phyloP scores from a whole-genome alignment of 2,329 filamentous ascomycete genomes.

The Pezicula radicicola region DNA sequence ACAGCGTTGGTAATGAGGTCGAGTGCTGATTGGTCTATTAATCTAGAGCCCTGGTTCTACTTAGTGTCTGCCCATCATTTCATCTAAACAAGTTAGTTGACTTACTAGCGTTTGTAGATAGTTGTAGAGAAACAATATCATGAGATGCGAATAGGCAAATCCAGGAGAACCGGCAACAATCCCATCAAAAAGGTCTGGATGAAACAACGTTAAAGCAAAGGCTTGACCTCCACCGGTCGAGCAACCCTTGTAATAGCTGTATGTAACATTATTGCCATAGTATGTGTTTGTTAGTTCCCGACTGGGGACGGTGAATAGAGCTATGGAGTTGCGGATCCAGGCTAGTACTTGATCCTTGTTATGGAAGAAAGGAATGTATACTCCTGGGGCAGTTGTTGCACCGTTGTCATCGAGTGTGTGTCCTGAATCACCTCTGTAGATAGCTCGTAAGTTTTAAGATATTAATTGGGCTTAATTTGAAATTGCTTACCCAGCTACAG shows the following conservation, averaged over 20 bases:
- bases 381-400: background rate
- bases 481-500: conserved; percentile 14
- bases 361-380: conserved; percentile 1
- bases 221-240: conserved; percentile 37
- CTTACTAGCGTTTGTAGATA: conserved; percentile 13
- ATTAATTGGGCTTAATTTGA: background rate
- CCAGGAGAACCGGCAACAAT: conserved; percentile 36
- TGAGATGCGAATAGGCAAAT: conserved; percentile 10
- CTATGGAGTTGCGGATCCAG: conserved; percentile 5
- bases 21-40: conserved; percentile 22
- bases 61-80: background rate
- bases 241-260: conserved; percentile 34
- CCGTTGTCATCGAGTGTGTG: conserved; percentile 15
- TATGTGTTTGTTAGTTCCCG: conserved; percentile 25
- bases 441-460: background rate
- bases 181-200: conserved; percentile 36
- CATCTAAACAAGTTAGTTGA: conserved; percentile 27
- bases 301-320: conserved; percentile 7
- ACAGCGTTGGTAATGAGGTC: conserved; percentile 29
- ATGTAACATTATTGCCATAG: conserved; percentile 23
- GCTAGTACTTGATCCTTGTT: conserved; percentile 1
- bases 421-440: conserved; percentile 16
- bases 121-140: conserved; percentile 3
- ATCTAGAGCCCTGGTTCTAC: background rate
- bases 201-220: conserved; percentile 33